Base-by-base conservation (phyloP, 2,329 filamentous ascomycete genomes). In the Colletotrichum musicola region DNA sequence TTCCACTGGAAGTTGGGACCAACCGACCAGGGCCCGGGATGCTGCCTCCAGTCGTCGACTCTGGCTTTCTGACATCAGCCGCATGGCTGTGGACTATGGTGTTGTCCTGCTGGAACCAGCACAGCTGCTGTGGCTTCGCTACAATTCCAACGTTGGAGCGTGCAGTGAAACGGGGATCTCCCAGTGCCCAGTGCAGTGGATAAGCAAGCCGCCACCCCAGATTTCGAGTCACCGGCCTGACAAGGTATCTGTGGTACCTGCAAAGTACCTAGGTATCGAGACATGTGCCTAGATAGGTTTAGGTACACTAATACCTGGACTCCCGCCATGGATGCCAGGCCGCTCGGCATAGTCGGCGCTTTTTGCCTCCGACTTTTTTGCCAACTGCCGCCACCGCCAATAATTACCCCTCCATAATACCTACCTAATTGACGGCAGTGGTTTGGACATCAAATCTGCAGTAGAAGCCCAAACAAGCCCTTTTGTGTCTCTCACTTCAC, bases 31-130 rank as follows among this genome's bases (percentile, higher is more conserved):
- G 63, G 62, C 50, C 51, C 16, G 27, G 30, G 40, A 35, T 35
- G 13, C 40, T 18, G n/a, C 18, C 35, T 35, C 9, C 20, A 35
- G n/a, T 35, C 14, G n/a, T 49, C 9, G 30, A 35, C 30, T 35
- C 30, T 35, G 30, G 46, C 10, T 35, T 62, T 66, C 51, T 66
- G 64, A 66, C 51, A 66, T 66, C 51, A 66, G 64, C 64, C 64
- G 51, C 64, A 51, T 62, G 13, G 18, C 38, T 25, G 35, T 10
- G 20, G 20, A 22, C 20, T 22, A 22, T 22, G 16, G n/a, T 9
- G 35, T 7, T 20, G 30, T 4, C 27, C 51, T 20, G 35, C 20
- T 56, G 30, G 30, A 35, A 35, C 30, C 30, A 10, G 30, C 7
- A 35, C 20, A 20, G 12, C n/a, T 27, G 14, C 50, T 61, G 56